Evolutionary conservation across 805 yeast species (phyloP).

Genomic region (Yamadazyma ubonensis): DNA sequence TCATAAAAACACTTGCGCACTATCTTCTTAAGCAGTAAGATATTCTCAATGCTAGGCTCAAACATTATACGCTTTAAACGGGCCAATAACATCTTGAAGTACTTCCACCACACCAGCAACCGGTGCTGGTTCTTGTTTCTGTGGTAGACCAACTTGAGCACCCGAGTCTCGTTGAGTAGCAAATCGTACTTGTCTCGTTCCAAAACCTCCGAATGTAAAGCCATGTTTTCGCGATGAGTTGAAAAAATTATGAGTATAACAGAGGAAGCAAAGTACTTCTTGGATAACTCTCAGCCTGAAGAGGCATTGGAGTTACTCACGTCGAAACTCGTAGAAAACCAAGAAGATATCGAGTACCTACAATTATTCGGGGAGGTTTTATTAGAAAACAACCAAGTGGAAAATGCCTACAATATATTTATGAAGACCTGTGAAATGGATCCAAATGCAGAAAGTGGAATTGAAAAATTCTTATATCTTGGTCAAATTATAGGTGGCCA

Average conservation of each 20-base stretch:
- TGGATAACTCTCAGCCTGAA: conserved; percentile 51
- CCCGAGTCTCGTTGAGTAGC: conserved; percentile 49
- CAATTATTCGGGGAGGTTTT: conserved; percentile 73
- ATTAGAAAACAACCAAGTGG: conserved; percentile 77
- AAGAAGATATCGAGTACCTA: conserved; percentile 46
- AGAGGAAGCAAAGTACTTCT: conserved; percentile 41
- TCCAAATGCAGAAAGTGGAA: conserved; percentile 60
- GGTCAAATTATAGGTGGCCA: conserved; percentile 89
- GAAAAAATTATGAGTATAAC: conserved; percentile 14
- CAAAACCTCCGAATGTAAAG: too few relatives aligned
- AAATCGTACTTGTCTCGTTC: background rate
- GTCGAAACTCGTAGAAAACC: conserved; percentile 29
- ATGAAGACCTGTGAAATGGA: conserved; percentile 64
- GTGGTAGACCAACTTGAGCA: conserved; percentile 64
- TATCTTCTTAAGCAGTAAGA: conserved; percentile 7
- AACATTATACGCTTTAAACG: conserved; percentile 38
- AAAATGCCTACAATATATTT: conserved; percentile 68
- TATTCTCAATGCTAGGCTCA: conserved; percentile 4
- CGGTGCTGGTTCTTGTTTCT: conserved; percentile 78
- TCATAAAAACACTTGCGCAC: conserved; percentile 52
- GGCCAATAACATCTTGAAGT: conserved; percentile 62
- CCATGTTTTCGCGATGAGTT: conserved; percentile 13
- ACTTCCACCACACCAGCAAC: conserved; percentile 73
- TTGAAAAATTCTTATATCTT: conserved; percentile 81
- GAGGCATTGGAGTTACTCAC: conserved; percentile 50